Evolutionary conservation across 2,329 filamentous ascomycete species (phyloP), one percentile per base, ranked within the genome.

Genomic region (Aspergillus viridinutans): DNA sequence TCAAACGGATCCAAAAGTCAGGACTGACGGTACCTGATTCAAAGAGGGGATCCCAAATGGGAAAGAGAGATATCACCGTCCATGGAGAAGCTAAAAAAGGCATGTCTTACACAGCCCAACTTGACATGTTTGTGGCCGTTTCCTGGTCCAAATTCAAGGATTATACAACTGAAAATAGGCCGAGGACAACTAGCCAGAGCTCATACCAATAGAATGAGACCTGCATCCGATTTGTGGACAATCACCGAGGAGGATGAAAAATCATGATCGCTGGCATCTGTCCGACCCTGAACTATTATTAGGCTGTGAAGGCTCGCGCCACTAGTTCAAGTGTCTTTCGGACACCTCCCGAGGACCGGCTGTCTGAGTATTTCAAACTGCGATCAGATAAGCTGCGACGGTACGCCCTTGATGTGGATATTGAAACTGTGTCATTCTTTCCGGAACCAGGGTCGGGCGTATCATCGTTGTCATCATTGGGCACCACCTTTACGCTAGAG

Each of bases 401-500:
- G 40, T 17, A 49, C 23, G 49, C 29, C 47, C 50, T 61, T 35
- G 45, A 45, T 6, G 56, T 50, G 6, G 63, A 62, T 32, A 69
- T 67, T 3, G 57, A 59, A 7, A 65, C 66, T 6, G 71, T 74
- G 25, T 67, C 66, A 50, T 74, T 72, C 48, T 59, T 64, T 4
- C 58, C 58, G 8, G 65, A 64, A 25, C 38, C 53, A 23, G 51
- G 55, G 32, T 59, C 61, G 17, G 60, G 62, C 26, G 59, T 59
- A 29, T 61, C 58, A 25, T 65, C 63, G 48, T 58, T 60, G 40
- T 71, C 74, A 40, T 72, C 65, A 53, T 72, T 67, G 2, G 77
- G 76, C 7, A 71, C 61, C 1, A 78, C 72, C 40, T 69, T 73
- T 49, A 77, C 65, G 43, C 70, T 77, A 42, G 74, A 74, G 55